Evolutionary conservation across 2,329 filamentous ascomycete species (phyloP), one percentile per base, ranked within the genome.

Genomic region (Clarireedia monteithiana): DNA sequence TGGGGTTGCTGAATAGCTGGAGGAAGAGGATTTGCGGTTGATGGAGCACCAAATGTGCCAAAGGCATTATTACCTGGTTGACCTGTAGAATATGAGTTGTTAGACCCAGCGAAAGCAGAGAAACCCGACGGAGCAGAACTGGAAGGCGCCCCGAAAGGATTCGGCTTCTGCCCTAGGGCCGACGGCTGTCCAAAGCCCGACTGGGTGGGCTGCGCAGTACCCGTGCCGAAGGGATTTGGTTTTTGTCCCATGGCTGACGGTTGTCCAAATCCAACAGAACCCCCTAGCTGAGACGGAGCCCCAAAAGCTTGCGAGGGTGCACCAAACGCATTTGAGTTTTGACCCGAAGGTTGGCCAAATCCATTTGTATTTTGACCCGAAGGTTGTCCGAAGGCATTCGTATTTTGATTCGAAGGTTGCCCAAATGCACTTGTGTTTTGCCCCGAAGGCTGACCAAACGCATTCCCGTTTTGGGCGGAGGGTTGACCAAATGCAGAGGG

Each of bases 181-280:
- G 73, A 68, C 36, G 69, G 66, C 55, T 73, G 69, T 17, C 74
- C 73, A 62, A 77, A 76, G n/a, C 69, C 65, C 14, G 46, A 17
- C 47, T 40, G 45, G 26, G 58, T 57, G 39, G 57, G 53, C n/a
- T 53, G 52, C 38, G 56, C 61, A 36, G 60, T 55, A 17, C 61
- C 48, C 5, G 40, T 42, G 40, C 56, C 60, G 53, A 64, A 64
- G 23, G 61, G 60, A 55, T 61, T 65, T 3, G 70, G 66, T 4
- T 68, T 63, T 54, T 70, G 70, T 2, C 69, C 69, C 27, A 73
- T 68, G 36, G 65, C 63, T 51, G 73, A 68, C n/a, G 68, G 66
- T 58, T 73, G 70, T 6, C 71, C 71, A 53, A 73, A 71, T 1
- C 70, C 64, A 45, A 67, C 70, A 9, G 68, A 64, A 14, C 67